Conservation (phyloP, 331 rosid species). For the Arachis monticola region DNA sequence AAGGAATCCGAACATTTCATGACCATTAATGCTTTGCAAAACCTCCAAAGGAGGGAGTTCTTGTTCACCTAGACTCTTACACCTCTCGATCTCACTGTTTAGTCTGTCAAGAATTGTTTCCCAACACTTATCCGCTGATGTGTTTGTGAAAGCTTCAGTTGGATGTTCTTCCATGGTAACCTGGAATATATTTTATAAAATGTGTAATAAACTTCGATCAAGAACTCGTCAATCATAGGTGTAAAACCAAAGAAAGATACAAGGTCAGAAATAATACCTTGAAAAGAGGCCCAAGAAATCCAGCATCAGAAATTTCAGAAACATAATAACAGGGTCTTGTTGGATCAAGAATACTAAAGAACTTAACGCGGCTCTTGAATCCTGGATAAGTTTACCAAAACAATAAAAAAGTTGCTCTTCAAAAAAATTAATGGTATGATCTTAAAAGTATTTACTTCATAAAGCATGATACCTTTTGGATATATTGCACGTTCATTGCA, state of each 20-base stretch:
- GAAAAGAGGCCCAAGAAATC: constrained; percentile 83
- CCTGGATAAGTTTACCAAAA: constrained; percentile 61
- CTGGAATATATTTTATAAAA: constrained; percentile 52
- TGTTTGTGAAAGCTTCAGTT: constrained; percentile 50
- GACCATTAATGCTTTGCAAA: constrained; percentile 57
- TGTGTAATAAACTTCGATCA: constrained; percentile 4
- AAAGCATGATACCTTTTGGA: constrained; percentile 73
- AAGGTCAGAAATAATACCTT: constrained; percentile 52
- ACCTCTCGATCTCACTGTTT: constrained; percentile 51
- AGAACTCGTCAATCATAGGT: neutral
- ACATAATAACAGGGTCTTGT: constrained; percentile 58
- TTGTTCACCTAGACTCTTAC: constrained; percentile 41
- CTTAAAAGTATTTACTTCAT: constrained; percentile 13
- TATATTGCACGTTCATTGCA: constrained; percentile 68
- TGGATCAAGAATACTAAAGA: constrained; percentile 65
- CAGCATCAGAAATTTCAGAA: constrained; percentile 79
- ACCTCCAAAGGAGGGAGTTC: constrained; percentile 47
- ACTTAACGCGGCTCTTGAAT: constrained; percentile 69
- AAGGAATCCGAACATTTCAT: constrained; percentile 84
- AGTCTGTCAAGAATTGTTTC: constrained; percentile 57
- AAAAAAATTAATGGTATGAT: constrained; percentile 11
- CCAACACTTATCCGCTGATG: constrained; percentile 74
- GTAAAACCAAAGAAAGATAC: constrained; percentile 30
- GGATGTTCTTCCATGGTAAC: constrained; percentile 77
- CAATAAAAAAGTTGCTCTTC: constrained; percentile 16